phyloP scores from a whole-genome alignment of 2,329 filamentous ascomycete genomes.

The Fusarium pininemorale region DNA sequence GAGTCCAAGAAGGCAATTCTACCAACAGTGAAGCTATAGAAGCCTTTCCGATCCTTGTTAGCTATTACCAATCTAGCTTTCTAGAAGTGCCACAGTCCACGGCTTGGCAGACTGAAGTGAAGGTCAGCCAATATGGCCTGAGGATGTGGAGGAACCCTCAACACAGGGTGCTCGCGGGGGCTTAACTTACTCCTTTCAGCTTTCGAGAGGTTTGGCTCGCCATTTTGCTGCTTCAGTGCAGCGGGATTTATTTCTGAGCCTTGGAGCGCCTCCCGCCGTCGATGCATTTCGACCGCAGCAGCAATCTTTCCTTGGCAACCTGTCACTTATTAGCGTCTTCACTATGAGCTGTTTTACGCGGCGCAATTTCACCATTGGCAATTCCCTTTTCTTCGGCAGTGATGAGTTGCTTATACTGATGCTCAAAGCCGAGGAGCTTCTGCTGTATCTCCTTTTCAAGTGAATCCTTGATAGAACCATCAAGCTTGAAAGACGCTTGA shows the following conservation, averaged over 20 bases:
- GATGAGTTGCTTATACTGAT: background rate
- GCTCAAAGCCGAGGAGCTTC: background rate
- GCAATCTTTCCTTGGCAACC: background rate
- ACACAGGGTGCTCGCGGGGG: rapidly evolving
- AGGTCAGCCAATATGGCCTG: rapidly evolving
- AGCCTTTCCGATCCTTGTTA: rapidly evolving
- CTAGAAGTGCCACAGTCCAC: background rate
- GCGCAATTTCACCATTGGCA: rapidly evolving
- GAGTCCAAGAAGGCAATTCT: too few relatives aligned
- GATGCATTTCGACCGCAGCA: background rate
- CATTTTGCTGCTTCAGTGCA: background rate
- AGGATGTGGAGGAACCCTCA: too few relatives aligned
- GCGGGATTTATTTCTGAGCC: background rate
- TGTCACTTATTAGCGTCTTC: rapidly evolving
- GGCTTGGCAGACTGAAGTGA: background rate
- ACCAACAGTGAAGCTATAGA: too few relatives aligned
- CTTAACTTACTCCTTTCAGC: background rate
- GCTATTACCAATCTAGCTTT: background rate
- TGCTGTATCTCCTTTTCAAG: background rate
- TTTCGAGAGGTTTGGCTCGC: rapidly evolving
- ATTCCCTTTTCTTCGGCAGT: rapidly evolving
- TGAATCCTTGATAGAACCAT: rapidly evolving
- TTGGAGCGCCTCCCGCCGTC: background rate
- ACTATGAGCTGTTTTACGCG: rapidly evolving
- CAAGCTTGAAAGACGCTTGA: too few relatives aligned